Base-by-base conservation (phyloP, 2,329 filamentous ascomycete genomes). In the Orbilia javanica region DNA sequence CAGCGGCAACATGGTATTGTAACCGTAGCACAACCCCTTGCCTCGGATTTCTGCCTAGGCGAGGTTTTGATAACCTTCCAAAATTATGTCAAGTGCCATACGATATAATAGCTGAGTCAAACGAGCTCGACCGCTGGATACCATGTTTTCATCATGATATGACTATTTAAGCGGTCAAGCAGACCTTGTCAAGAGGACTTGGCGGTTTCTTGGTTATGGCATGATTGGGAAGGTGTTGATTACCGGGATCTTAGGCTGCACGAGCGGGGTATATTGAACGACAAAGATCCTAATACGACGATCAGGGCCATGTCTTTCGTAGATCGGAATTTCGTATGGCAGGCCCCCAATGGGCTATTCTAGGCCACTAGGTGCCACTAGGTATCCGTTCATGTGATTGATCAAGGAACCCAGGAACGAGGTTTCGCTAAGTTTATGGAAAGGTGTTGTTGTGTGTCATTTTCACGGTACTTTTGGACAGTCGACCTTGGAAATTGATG, bases 51-150 rank as follows among this genome's bases (percentile, higher is more conserved):
- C 63, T 75, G 71, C 71, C 71, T 75, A 64, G 71, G 53, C 71
- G 71, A 75, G 25, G 52, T 25, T 1, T 68, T 67, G 10, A 36
- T 52, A 75, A 75, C 71, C 71, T 75, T 75, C 71, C 71, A 68
- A 46, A 71, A 71, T 15, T n/a, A 60, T 20, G 42, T 11, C 31
- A 60, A 60, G 62, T 22, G 15, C 13, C 18, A 66, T 2, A 52
- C 44, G 25, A 50, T 6, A 36, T 22, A 57, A 36, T 29, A 36
- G 29, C 8, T 52, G n/a, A 13, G 7, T 46, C 29, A 42, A 65
- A 11, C 29, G 11, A 52, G 29, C 18, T 42, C 34, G 18, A 57
- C 18, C 6, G 22, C 25, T 25, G 29, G 39, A 22, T 22, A 22
- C 52, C 20, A 20, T 36, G 7, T 20, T 1, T 11, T 42, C 39